Evolutionary conservation across 257 asterid genomes (phyloP).

Genomic region (Nicotiana tabacum): DNA sequence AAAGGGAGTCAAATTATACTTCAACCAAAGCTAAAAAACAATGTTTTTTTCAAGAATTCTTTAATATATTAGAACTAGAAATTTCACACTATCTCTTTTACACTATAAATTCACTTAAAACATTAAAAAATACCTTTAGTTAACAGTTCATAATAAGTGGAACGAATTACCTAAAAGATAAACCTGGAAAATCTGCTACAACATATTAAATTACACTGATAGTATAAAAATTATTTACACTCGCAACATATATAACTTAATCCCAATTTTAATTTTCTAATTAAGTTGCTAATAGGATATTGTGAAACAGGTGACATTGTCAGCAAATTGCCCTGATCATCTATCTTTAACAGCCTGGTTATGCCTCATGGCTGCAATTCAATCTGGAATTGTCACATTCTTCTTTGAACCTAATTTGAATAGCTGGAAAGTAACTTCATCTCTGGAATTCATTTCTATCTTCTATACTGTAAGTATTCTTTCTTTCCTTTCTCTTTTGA

Average conservation of each 20-base stretch:
- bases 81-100: no score
- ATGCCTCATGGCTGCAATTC: constrained; percentile 29
- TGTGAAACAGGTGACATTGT: constrained; percentile 22
- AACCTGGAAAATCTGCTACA: background rate
- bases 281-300: background rate
- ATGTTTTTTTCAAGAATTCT: background rate
- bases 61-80: no score
- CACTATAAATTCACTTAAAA: no score
- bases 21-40: background rate
- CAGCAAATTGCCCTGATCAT: constrained; percentile 33
- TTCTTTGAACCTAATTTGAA: constrained; percentile 22
- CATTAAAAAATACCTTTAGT: no score
- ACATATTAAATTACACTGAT: background rate
- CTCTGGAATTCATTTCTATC: constrained; percentile 21
- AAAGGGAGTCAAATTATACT: background rate
- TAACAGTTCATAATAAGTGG: no score
- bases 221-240: background rate
- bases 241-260: background rate
- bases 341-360: constrained; percentile 36
- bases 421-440: constrained; percentile 31
- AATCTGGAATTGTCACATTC: constrained; percentile 22
- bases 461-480: constrained; percentile 27
- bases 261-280: no score
- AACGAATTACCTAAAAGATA: background rate
- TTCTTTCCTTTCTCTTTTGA: background rate